These are phyloP conservation scores for Apiotrichum akiyoshidainum DNA, from an alignment of 1,284 basidiomycete species.

Conservation along the genomic window DNA sequence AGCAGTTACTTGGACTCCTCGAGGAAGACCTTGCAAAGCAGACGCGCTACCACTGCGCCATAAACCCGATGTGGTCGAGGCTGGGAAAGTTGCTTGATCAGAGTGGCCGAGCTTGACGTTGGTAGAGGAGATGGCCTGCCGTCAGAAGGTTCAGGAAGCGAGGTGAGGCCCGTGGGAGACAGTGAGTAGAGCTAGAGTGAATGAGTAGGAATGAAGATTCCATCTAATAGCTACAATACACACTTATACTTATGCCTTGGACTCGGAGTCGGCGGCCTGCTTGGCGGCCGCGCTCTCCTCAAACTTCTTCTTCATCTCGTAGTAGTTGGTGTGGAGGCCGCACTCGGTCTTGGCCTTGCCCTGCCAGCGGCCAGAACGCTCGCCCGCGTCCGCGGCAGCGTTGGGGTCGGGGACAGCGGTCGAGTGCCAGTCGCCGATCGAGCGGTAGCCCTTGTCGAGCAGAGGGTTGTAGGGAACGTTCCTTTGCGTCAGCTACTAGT, in stretches of 20 bases:
- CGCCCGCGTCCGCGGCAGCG: constrained; percentile 60
- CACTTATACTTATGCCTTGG: neutral
- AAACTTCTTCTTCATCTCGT: constrained; percentile 53
- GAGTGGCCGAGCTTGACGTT: no score
- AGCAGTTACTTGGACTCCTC: no score
- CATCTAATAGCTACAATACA: neutral
- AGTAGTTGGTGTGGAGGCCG: constrained; percentile 87
- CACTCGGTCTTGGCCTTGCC: constrained; percentile 91
- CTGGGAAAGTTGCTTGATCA: no score
- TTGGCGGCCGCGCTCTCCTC: constrained; percentile 35
- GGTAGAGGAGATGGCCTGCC: no score
- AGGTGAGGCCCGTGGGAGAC: no score
- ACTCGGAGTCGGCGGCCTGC: neutral
- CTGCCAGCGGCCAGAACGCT: constrained; percentile 89
- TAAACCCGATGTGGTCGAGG: no score
- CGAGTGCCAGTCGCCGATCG: constrained; percentile 96
- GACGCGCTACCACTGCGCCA: no score
- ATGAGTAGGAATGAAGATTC: neutral
- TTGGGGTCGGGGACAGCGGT: constrained; percentile 64
- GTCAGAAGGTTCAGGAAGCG: no score
- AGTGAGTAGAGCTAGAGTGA: no score
- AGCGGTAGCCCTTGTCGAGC: constrained; percentile 85
- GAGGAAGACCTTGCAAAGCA: no score
- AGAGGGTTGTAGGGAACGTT: constrained; percentile 86
- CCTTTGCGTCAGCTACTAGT: constrained; percentile 28